Evolutionary conservation across 148 eudicot genomes (phyloP).

Genomic region (Spergularia marina): DNA sequence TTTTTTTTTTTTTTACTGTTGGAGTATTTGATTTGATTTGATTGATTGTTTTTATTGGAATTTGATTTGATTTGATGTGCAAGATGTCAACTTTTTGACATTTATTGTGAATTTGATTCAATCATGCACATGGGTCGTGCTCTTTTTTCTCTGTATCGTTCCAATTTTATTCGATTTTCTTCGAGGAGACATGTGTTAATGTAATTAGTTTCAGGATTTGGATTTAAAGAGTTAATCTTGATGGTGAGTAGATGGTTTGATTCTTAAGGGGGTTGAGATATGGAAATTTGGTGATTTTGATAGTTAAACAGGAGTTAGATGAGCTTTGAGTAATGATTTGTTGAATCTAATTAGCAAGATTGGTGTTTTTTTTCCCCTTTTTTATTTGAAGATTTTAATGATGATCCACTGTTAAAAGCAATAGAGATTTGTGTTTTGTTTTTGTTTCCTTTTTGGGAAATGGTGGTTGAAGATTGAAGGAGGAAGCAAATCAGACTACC

Average conservation of each 20-base stretch:
- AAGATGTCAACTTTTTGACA: background rate
- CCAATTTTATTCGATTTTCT: background rate
- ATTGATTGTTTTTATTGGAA: background rate
- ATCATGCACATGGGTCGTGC: background rate
- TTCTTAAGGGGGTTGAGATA: background rate
- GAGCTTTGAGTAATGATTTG: background rate
- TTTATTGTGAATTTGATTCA: background rate
- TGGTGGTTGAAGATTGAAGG: conserved; percentile 12
- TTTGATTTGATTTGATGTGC: background rate
- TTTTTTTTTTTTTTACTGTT: background rate
- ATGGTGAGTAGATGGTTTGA: background rate
- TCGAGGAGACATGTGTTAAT: background rate
- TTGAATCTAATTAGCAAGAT: background rate
- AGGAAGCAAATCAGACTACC: conserved; percentile 7
- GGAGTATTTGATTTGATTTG: background rate
- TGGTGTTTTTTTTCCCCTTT: background rate
- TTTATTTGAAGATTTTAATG: background rate
- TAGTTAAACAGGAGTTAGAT: background rate
- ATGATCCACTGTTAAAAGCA: background rate
- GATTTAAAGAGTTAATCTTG: too few relatives aligned
- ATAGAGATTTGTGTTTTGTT: background rate
- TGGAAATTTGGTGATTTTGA: background rate
- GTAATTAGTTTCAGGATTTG: background rate
- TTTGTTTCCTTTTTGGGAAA: background rate
- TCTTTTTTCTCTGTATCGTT: too few relatives aligned